These are phyloP conservation scores for Kluyveromyces wickerhamii DNA, from an alignment of 805 yeast species.

Conservation along the genomic window DNA sequence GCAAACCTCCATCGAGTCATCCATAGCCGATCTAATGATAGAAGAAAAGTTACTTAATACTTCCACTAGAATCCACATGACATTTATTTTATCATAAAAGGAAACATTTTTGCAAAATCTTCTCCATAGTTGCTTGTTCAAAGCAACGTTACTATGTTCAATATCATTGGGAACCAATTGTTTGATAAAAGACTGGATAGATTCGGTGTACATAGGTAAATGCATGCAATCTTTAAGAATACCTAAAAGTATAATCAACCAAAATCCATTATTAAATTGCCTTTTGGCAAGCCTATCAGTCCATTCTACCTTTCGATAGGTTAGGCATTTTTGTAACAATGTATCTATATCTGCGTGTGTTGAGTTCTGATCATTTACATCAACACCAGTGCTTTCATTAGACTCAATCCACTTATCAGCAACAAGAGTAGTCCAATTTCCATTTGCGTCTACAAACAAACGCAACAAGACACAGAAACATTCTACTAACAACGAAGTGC, in stretches of 20 bases:
- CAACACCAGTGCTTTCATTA: background rate
- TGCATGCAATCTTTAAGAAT: conserved; percentile 38
- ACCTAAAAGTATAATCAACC: conserved; percentile 76
- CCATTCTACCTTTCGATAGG: conserved; percentile 63
- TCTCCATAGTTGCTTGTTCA: conserved; percentile 33
- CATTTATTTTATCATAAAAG: conserved; percentile 45
- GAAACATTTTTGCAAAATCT: conserved; percentile 51
- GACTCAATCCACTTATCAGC: conserved; percentile 25
- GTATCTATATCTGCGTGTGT: conserved; percentile 2
- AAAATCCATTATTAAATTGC: conserved; percentile 72
- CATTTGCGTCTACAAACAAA: conserved; percentile 26
- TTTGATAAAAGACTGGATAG: conserved; percentile 43
- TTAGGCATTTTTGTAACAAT: conserved; percentile 34
- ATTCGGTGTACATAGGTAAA: conserved; percentile 21
- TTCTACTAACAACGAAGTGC: conserved; percentile 23
- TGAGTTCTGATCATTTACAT: conserved; percentile 17
- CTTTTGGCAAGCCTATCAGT: conserved; percentile 67
- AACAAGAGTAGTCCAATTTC: conserved; percentile 27
- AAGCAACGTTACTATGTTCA: conserved; percentile 15
- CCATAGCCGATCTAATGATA: conserved; percentile 26
- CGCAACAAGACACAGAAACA: conserved; percentile 23
- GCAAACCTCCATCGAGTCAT: conserved; percentile 27
- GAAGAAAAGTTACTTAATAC: conserved; percentile 35
- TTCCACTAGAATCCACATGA: conserved; percentile 56
- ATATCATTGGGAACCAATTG: conserved; percentile 40